Conservation (phyloP, 2,329 filamentous ascomycete genomes). For the Ascocoryne sarcoides region DNA sequence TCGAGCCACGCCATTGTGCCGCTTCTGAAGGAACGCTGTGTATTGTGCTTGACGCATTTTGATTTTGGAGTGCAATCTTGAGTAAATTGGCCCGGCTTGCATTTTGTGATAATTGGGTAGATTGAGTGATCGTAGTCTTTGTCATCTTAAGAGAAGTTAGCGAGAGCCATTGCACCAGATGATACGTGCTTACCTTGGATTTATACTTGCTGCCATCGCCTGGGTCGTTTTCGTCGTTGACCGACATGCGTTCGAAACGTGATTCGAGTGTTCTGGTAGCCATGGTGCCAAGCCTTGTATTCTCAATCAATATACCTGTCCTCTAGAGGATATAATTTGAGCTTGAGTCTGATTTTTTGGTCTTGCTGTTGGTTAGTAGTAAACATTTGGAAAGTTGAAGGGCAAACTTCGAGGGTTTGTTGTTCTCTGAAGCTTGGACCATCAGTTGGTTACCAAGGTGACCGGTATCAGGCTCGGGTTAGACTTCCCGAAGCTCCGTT, state of each 20-base stretch:
- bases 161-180: not conserved
- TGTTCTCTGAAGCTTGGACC: too few species aligned
- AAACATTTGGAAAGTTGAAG: too few species aligned
- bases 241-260: constrained; percentile 81
- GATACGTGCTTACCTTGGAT: constrained; percentile 54
- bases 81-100: constrained; percentile 70
- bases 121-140: constrained; percentile 22
- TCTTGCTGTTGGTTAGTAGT: constrained; percentile 16
- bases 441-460: too few species aligned
- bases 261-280: constrained; percentile 72
- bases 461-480: too few species aligned
- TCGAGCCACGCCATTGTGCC: constrained; percentile 43
- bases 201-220: constrained; percentile 55
- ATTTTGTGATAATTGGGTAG: constrained; percentile 37
- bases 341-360: too few species aligned
- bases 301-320: too few species aligned
- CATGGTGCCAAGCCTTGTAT: constrained; percentile 41
- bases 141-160: constrained; percentile 9
- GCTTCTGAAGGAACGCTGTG: constrained; percentile 61
- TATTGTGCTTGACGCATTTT: constrained; percentile 59
- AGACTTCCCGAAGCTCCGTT: too few species aligned
- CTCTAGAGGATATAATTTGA: too few species aligned
- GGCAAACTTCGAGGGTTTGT: too few species aligned
- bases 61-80: constrained; percentile 75
- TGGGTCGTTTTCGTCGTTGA: constrained; percentile 78